A percentile compares a stretch with the other conserved stretches of the same genome.
Evolutionary conservation across 495 filamentous ascomycete genomes (phyloP).

Genomic region (Hypoxylon fuscum): DNA sequence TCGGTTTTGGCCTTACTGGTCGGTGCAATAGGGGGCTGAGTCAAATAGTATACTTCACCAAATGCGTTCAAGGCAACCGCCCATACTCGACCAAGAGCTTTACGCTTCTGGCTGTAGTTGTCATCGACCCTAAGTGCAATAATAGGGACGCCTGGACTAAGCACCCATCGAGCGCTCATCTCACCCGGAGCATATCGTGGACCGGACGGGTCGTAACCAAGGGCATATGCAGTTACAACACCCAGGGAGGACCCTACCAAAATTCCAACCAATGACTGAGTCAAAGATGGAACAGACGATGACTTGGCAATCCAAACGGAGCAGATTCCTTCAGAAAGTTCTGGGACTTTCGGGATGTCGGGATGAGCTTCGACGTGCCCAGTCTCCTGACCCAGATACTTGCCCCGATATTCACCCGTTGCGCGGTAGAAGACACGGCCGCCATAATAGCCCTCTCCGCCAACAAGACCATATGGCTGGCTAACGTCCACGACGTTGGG

Average conservation of each 20-base stretch:
- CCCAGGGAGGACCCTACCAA: conserved; percentile 86
- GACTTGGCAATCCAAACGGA: conserved; percentile 94
- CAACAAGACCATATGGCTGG: conserved; percentile 81
- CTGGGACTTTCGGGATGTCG: conserved; percentile 78
- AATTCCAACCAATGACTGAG: conserved; percentile 81
- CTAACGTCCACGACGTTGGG: conserved; percentile 92
- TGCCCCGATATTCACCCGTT: conserved; percentile 79
- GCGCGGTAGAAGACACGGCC: conserved; percentile 81
- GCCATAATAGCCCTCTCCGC: conserved; percentile 83
- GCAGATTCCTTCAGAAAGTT: conserved; percentile 69
- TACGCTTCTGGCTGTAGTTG: conserved; percentile 72
- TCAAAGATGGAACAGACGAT: conserved; percentile 70
- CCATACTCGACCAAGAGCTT: conserved; percentile 77
- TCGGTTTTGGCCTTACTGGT: conserved; percentile 54
- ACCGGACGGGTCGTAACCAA: conserved; percentile 74
- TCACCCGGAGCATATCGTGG: conserved; percentile 75
- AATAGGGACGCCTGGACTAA: conserved; percentile 93
- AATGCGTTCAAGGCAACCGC: conserved; percentile 88
- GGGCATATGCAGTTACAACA: conserved; percentile 81
- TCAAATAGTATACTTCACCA: conserved; percentile 89
- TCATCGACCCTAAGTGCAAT: conserved; percentile 87
- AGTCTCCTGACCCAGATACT: conserved; percentile 66
- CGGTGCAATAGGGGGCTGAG: conserved; percentile 65
- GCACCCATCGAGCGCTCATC: conserved; percentile 83
- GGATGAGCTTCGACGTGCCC: conserved; percentile 57